These are phyloP conservation scores for Trypanosoma melophagium DNA, from an alignment of 208 protist genomes.

Conservation along the genomic window DNA sequence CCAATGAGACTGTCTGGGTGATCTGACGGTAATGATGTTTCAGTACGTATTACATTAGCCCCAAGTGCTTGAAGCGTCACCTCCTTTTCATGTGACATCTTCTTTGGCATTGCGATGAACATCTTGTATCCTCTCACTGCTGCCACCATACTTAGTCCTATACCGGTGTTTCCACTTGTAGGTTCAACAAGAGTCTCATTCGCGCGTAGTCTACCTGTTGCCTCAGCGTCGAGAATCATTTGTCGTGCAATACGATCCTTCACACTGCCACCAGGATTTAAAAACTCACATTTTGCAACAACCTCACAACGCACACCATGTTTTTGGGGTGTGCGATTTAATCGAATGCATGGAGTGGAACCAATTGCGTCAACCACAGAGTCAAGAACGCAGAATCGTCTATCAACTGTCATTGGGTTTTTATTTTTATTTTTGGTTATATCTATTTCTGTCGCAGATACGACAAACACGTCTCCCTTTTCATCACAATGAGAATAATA, in stretches of 20 bases:
- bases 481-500: background rate
- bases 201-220: constrained; percentile 87
- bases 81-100: constrained; percentile 98
- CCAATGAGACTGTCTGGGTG: constrained; percentile 96
- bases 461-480: background rate
- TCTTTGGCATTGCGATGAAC: constrained; percentile 98
- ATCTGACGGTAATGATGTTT: constrained; percentile 94
- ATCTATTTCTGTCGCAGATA: background rate
- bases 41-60: constrained; percentile 95
- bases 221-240: constrained; percentile 96
- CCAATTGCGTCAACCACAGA: constrained; percentile 82
- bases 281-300: constrained; percentile 91
- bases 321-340: constrained; percentile 78
- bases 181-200: constrained; percentile 96
- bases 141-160: constrained; percentile 95
- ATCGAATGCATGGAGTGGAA: constrained; percentile 85
- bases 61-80: constrained; percentile 90
- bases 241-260: constrained; percentile 97
- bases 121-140: constrained; percentile 95
- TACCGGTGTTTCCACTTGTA: constrained; percentile 96
- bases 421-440: background rate
- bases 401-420: background rate
- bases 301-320: constrained; percentile 86
- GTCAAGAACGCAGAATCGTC: constrained; percentile 19
- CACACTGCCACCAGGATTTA: constrained; percentile 94